Percentiles rank a stretch among this genome's conserved stretches.
Conservation (phyloP, 768 basidiomycete genomes). For the Psilocybe subaeruginosa region DNA sequence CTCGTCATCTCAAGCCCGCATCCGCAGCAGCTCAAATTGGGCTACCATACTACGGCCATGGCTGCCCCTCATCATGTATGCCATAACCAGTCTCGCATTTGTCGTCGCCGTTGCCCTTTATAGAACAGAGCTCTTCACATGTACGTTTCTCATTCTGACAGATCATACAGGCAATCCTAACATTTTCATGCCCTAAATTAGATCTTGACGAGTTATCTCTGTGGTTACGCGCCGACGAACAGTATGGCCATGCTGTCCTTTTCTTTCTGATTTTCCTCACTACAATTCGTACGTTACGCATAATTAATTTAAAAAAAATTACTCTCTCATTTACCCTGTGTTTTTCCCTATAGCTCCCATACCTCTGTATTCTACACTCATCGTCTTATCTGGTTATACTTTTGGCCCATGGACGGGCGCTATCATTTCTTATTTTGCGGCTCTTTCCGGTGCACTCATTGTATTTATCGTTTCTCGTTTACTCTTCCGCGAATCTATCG, state of each 20-base stretch:
- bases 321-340: slow-evolving; percentile 1
- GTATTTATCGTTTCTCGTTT: slow-evolving; percentile 83
- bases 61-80: slow-evolving; percentile 79
- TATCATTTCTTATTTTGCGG: slow-evolving; percentile 84
- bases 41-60: slow-evolving; percentile 57
- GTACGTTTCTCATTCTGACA: slow-evolving; percentile 45
- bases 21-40: slow-evolving; percentile 6
- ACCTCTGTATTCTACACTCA: slow-evolving; percentile 92
- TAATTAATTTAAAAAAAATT: background rate
- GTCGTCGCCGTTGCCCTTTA: slow-evolving; percentile 83
- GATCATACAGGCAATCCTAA: slow-evolving; percentile 8
- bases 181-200: slow-evolving; percentile 29
- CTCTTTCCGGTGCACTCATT: slow-evolving; percentile 79
- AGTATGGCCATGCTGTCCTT: slow-evolving; percentile 77
- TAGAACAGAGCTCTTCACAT: slow-evolving; percentile 79
- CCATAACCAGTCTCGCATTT: slow-evolving; percentile 76
- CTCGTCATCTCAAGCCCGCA: slow-evolving; percentile 9
- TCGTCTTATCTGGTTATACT: slow-evolving; percentile 90
- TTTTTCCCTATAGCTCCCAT: slow-evolving; percentile 64
- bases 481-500: slow-evolving; percentile 72
- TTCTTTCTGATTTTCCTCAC: slow-evolving; percentile 85
- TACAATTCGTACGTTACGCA: slow-evolving; percentile 72
- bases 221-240: slow-evolving; percentile 73
- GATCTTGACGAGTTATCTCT: slow-evolving; percentile 82
- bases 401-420: slow-evolving; percentile 86